Base-by-base conservation (phyloP, 2,329 filamentous ascomycete species). In the Hypoxylon sp. region DNA sequence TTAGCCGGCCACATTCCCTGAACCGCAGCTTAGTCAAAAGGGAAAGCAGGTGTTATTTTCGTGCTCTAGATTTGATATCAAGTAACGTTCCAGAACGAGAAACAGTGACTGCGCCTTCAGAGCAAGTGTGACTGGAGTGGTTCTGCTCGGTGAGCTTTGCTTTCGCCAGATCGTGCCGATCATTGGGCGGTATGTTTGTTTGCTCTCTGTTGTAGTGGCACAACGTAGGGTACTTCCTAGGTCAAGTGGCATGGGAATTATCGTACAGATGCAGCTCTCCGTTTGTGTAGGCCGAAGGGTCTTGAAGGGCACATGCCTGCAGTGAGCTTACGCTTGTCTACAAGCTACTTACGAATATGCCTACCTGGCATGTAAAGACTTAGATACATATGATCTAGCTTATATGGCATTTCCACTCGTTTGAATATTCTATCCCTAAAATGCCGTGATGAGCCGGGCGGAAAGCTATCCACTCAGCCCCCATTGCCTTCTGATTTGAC, bases 141-240 rank as follows among this genome's bases (percentile, higher is more conserved):
- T 10, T 40, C 35, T 13, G 13, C 11, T 21, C 20, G 35, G 35
- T 40, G 8, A 40, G 35, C 17, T n/a, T 29, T 21, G 17, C 17
- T 33, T 18, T 9, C 26, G 17, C n/a, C 10, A 31, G 27, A 7
- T 42, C 31, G 27, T 26, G 17, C 27, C 37, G 17, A 27, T 27
- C 29, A 26, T 35, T 50, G 17, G 31, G 24, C 15, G 18, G 15
- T 23, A 48, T 48, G 43, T 48, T 53, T 48, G 38, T 48, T 58
- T 58, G 43, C 18, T 21, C 40, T 35, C 13, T 17, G 4, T 10
- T 23, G 13, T 13, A 17, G 48, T 53, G 26, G 15, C 18, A 54
- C 49, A 37, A 23, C 4, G 10, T 7, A 20, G 17, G 24, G 18
- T 7, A 18, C 3, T 53, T 46, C 20, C n/a, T 45, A n/a, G 15